These are phyloP conservation scores for Karstenula rhodostoma DNA, from an alignment of 2,329 filamentous ascomycete genomes.

Conservation along the genomic window DNA sequence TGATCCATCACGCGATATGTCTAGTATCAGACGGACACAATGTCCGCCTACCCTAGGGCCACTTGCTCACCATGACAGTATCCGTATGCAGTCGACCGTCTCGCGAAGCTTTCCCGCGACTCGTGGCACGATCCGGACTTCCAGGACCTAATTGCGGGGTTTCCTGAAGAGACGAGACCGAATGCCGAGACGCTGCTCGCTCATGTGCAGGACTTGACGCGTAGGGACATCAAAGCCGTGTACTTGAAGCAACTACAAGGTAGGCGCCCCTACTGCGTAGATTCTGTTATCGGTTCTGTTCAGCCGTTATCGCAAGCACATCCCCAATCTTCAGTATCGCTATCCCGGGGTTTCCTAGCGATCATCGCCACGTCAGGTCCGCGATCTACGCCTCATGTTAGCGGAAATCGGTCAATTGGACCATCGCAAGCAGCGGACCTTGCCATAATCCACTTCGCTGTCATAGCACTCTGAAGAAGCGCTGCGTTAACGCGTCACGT, in stretches of 20 bases:
- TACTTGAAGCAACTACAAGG: slow-evolving; percentile 80
- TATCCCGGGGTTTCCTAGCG: slow-evolving; percentile 20
- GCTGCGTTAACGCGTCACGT: slow-evolving; percentile 12
- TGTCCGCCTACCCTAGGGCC: slow-evolving; percentile 24
- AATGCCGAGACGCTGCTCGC: slow-evolving; percentile 67
- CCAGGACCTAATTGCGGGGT: slow-evolving; percentile 72
- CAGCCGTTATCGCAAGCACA: slow-evolving; percentile 21
- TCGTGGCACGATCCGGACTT: slow-evolving; percentile 74
- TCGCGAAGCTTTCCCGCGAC: slow-evolving; percentile 69
- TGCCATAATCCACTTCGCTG: slow-evolving; percentile 37
- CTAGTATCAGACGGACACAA: slow-evolving; percentile 23
- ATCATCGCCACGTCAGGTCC: slow-evolving; percentile 31
- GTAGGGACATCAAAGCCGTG: slow-evolving; percentile 75
- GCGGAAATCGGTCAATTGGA: slow-evolving; percentile 33
- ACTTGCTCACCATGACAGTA: slow-evolving; percentile 64
- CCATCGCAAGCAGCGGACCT: slow-evolving; percentile 29
- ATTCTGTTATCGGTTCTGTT: slow-evolving; percentile 20
- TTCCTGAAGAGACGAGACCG: slow-evolving; percentile 69
- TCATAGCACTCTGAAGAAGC: slow-evolving; percentile 26
- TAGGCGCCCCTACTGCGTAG: slow-evolving; percentile 28
- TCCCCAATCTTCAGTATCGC: slow-evolving; percentile 15
- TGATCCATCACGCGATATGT: slow-evolving; percentile 41
- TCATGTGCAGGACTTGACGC: slow-evolving; percentile 75
- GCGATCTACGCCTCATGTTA: slow-evolving; percentile 29
- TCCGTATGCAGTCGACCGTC: slow-evolving; percentile 74